phyloP scores from a whole-genome alignment of 306 rosid genomes.

The Mimosa pudica region DNA sequence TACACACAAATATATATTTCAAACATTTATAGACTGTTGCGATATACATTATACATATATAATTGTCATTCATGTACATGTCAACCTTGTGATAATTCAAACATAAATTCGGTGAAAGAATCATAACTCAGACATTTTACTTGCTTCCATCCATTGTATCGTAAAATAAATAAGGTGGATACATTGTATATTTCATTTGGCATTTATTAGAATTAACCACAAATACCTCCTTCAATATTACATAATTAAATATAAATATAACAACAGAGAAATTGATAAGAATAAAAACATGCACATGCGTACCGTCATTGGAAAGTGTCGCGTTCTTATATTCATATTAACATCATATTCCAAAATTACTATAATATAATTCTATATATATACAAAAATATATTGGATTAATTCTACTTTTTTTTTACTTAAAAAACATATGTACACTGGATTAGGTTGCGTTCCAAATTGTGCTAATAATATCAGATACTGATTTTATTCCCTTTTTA shows the following conservation, averaged over 20 bases:
- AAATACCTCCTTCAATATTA: background rate
- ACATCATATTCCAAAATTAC: background rate
- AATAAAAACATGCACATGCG: background rate
- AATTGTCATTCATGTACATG: background rate
- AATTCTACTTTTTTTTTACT: background rate
- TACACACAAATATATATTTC: background rate
- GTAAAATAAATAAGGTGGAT: background rate
- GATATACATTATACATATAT: background rate
- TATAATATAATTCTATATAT: background rate
- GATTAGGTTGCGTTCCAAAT: slow-evolving; percentile 26
- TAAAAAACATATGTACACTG: background rate
- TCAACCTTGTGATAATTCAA: background rate
- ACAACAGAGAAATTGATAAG: background rate
- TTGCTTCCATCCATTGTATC: background rate
- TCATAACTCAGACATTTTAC: background rate
- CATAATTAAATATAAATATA: background rate
- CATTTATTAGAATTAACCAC: background rate
- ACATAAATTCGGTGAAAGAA: background rate
- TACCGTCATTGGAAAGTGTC: background rate
- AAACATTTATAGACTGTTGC: background rate
- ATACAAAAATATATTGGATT: background rate
- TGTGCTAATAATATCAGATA: background rate
- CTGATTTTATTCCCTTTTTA: slow-evolving; percentile 3
- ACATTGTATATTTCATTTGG: background rate
- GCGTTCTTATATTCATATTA: background rate